Evolutionary conservation across 139 green algal genomes (phyloP).

Genomic region (Chlorella sp.): DNA sequence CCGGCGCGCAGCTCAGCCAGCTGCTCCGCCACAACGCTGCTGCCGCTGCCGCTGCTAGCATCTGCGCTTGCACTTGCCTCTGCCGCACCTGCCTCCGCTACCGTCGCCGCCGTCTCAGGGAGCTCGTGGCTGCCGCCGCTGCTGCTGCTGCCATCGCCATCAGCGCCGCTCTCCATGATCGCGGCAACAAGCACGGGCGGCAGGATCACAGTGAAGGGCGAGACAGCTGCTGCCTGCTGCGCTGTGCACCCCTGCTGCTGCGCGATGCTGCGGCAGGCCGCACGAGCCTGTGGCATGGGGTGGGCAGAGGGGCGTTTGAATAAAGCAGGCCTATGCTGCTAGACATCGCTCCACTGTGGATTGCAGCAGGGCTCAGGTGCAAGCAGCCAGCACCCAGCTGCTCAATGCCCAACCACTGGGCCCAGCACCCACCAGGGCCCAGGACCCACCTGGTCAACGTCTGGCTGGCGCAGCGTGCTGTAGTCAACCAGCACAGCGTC

Average conservation of each 20-base stretch:
- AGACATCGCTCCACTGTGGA: too few species aligned
- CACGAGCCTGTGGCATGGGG: neutral
- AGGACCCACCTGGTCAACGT: neutral
- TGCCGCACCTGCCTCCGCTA: neutral
- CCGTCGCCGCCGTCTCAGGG: neutral
- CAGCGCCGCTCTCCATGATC: neutral
- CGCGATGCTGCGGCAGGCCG: neutral
- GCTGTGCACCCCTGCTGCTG: neutral
- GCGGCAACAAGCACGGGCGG: neutral
- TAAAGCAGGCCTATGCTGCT: too few species aligned
- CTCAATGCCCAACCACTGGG: neutral
- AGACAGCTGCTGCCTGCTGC: neutral
- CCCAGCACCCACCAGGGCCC: neutral
- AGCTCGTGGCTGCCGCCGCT: neutral
- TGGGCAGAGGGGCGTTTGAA: too few species aligned
- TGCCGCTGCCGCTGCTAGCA: conserved; percentile 8
- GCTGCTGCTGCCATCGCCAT: neutral
- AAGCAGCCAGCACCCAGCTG: neutral
- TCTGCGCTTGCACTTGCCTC: neutral
- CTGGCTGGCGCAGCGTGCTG: conserved; percentile 45
- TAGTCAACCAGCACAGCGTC: conserved; percentile 73
- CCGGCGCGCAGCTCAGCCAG: conserved; percentile 17
- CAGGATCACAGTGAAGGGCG: conserved; percentile 48
- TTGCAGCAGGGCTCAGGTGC: too few species aligned
- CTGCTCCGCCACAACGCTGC: conserved; percentile 7